These are phyloP conservation scores for Verticillium zaregamsianum DNA, from an alignment of 2,329 filamentous ascomycete genomes.

Conservation along the genomic window DNA sequence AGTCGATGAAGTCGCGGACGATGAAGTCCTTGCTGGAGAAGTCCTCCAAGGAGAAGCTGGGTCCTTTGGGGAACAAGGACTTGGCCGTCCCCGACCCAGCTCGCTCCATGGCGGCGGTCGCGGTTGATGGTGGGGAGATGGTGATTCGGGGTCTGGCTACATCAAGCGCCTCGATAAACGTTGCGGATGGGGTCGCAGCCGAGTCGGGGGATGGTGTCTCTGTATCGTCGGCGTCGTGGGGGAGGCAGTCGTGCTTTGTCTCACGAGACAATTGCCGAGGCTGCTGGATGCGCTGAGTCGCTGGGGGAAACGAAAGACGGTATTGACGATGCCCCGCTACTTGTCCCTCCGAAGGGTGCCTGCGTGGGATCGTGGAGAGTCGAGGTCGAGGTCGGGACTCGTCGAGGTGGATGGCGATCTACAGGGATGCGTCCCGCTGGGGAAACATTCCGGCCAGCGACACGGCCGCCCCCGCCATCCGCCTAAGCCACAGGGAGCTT, in stretches of 20 bases:
- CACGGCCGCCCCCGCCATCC: background rate
- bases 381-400: background rate
- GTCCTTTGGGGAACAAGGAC: constrained; percentile 71
- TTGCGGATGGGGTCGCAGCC: background rate
- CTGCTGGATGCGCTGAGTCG: background rate
- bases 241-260: background rate
- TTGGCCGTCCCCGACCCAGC: constrained; percentile 44
- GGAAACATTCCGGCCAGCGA: background rate
- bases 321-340: background rate
- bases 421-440: background rate
- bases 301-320: background rate
- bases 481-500: constrained; percentile 14
- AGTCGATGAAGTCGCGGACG: constrained; percentile 95
- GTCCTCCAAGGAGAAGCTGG: constrained; percentile 83
- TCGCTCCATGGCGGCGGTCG: constrained; percentile 33
- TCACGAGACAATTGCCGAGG: background rate
- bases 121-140: background rate
- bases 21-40: constrained; percentile 92
- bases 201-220: background rate
- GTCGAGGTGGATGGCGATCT: background rate
- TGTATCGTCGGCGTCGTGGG: background rate
- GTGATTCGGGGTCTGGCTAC: background rate
- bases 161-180: background rate
- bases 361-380: background rate
- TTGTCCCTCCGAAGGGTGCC: background rate